Percentiles rank a stretch among this genome's conserved stretches.
These are phyloP conservation scores for Parsonsia alboflavescens DNA, from an alignment of 257 asterid genomes.

Conservation along the genomic window DNA sequence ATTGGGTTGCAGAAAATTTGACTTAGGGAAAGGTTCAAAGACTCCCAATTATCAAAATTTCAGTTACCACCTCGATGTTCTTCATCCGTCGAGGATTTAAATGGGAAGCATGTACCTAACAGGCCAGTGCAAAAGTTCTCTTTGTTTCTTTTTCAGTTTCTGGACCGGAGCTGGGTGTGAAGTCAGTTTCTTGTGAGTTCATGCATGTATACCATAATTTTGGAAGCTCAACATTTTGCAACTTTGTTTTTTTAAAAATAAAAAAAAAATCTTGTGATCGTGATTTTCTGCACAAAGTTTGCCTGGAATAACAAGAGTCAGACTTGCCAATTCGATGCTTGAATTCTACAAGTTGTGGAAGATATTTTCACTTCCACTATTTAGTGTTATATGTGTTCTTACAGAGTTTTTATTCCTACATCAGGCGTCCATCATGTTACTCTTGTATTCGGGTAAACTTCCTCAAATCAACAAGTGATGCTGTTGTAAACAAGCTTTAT, in stretches of 20 bases:
- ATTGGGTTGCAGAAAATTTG: not conserved
- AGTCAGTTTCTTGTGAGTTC: not conserved
- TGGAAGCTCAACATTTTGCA: not conserved
- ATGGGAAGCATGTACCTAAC: not conserved
- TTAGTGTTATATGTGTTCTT: not conserved
- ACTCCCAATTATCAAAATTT: not conserved
- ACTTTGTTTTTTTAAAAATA: not conserved
- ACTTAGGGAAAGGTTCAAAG: not conserved
- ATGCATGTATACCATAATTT: not conserved
- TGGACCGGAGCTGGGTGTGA: not conserved
- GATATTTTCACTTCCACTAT: slow-evolving; percentile 1
- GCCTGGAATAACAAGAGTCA: not conserved
- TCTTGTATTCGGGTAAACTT: slow-evolving; percentile 90
- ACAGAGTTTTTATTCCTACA: slow-evolving; percentile 10
- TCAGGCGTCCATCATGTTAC: slow-evolving; percentile 89
- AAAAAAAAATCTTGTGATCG: not conserved
- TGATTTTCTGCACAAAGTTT: not conserved
- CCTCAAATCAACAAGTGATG: slow-evolving; percentile 58
- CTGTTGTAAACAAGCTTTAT: slow-evolving; percentile 61
- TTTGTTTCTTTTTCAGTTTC: not conserved
- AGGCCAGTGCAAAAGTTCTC: not conserved
- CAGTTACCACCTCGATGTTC: not conserved
- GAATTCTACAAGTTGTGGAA: not conserved
- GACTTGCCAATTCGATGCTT: not conserved
- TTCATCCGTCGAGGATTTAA: not conserved